Conservation (phyloP, 768 basidiomycete genomes). For the Auricularia sp. region DNA sequence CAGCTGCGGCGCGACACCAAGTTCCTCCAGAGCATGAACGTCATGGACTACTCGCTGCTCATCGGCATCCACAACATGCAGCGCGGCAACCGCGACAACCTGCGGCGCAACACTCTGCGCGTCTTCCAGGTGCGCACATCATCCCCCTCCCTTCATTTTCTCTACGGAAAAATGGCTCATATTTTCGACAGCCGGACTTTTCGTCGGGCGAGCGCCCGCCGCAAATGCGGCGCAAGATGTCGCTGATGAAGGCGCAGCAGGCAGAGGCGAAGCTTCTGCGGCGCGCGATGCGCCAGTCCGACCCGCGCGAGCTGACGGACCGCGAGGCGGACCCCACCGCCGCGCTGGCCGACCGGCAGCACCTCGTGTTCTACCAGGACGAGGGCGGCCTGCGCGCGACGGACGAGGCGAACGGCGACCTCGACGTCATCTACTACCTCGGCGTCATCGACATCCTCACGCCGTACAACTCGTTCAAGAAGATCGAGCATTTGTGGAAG, state of each 20-base stretch:
- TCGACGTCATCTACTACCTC: slow-evolving; percentile 83
- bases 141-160: too few species aligned
- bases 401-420: slow-evolving; percentile 64
- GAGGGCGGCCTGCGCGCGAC: slow-evolving; percentile 90
- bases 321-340: slow-evolving; percentile 49
- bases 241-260: slow-evolving; percentile 46
- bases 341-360: slow-evolving; percentile 31
- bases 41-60: slow-evolving; percentile 96
- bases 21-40: slow-evolving; percentile 68
- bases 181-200: slow-evolving; percentile 21
- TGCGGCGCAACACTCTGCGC: slow-evolving; percentile 81
- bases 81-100: slow-evolving; percentile 84
- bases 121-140: slow-evolving; percentile 69
- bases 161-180: too few species aligned
- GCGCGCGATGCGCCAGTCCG: slow-evolving; percentile 74
- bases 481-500: slow-evolving; percentile 86
- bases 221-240: slow-evolving; percentile 49
- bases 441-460: slow-evolving; percentile 97
- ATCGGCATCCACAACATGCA: slow-evolving; percentile 90
- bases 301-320: slow-evolving; percentile 54
- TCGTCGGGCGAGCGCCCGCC: slow-evolving; percentile 20
- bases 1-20: slow-evolving; percentile 84
- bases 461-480: slow-evolving; percentile 71
- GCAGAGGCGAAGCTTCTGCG: slow-evolving; percentile 79
- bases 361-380: slow-evolving; percentile 93